Base-by-base conservation (phyloP, 805 yeast species). In the Cyberlindnera suaveolens region DNA sequence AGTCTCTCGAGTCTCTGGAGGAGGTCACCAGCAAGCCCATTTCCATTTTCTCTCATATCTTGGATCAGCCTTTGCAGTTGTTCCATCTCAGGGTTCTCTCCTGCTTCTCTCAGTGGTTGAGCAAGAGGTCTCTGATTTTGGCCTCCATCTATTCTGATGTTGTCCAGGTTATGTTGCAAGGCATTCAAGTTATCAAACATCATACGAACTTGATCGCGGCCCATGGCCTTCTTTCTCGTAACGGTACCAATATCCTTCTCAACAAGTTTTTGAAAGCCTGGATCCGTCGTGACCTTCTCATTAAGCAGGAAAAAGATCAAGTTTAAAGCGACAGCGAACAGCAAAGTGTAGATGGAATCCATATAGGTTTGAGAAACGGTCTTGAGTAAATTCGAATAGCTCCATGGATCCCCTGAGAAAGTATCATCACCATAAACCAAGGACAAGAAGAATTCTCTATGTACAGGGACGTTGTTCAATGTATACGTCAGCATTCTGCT, bases 231-330 rank as follows among this genome's bases (percentile, higher is more conserved):
- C 17, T 23, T 23, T n/a, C 26, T 23, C 29, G 34, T 15, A 14
- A 7, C 10, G 34, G 27, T 23, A 23, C 93, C 93, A 37, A 85
- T 75, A 45, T 72, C 75, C 48, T 70, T 76, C 41, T 71, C 58
- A 15, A 84, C 65, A 57, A 82, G 69, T 54, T 77, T 78, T 26
- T 67, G 61, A 58, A 81, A 82, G 0, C 87, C 88, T 38, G 80
- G 78, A 58, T 85, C 95, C 42, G 79, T 66, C 1, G 77, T 75
- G 14, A 84, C 82, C 78, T 84, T 79, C 51, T 83, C 89, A 56
- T 82, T 84, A 47, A 75, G 79, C 18, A 80, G 66, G 54, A 77
- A 75, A 6, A 78, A 44, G 5, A 77, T 72, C 15, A 75, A 48
- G 44, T 68, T 71, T 20, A 72, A 59, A 3, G 71, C 43, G 2